Evolutionary conservation across 441 rosid species (phyloP).

Genomic region (Populus trichocarpa): DNA sequence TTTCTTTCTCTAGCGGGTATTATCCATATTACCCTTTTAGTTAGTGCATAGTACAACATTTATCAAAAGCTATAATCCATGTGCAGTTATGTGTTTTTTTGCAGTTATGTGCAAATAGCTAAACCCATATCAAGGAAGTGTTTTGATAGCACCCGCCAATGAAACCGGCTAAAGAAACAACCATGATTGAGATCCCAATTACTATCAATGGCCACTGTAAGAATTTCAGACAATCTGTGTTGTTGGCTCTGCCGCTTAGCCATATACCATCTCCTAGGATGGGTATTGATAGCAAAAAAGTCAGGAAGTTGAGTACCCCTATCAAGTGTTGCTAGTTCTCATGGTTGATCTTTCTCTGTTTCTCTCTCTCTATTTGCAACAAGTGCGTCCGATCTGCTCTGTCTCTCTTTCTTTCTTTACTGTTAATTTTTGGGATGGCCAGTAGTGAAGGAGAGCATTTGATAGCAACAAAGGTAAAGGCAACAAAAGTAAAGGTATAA

Average conservation of each 20-base stretch:
- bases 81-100: too few relatives aligned
- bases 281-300: constrained; percentile 77
- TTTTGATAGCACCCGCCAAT: constrained; percentile 81
- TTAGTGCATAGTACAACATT: too few relatives aligned
- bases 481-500: too few relatives aligned
- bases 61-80: too few relatives aligned
- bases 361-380: not conserved
- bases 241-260: constrained; percentile 87
- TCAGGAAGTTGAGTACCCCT: constrained; percentile 74
- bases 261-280: constrained; percentile 95
- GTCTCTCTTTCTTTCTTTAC: too few relatives aligned
- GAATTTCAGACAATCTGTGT: constrained; percentile 76
- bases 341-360: constrained; percentile 21
- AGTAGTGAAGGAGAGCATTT: too few relatives aligned
- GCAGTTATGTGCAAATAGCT: constrained; percentile 74
- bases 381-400: not conserved
- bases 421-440: too few relatives aligned
- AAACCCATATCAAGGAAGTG: constrained; percentile 76
- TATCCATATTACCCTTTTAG: too few relatives aligned
- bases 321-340: constrained; percentile 77
- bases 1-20: too few relatives aligned
- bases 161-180: constrained; percentile 73
- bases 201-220: constrained; percentile 87
- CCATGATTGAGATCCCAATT: constrained; percentile 71
- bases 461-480: too few relatives aligned